Evolutionary conservation across 495 filamentous ascomycete species (phyloP).

Genomic region (Cercophora sp.): DNA sequence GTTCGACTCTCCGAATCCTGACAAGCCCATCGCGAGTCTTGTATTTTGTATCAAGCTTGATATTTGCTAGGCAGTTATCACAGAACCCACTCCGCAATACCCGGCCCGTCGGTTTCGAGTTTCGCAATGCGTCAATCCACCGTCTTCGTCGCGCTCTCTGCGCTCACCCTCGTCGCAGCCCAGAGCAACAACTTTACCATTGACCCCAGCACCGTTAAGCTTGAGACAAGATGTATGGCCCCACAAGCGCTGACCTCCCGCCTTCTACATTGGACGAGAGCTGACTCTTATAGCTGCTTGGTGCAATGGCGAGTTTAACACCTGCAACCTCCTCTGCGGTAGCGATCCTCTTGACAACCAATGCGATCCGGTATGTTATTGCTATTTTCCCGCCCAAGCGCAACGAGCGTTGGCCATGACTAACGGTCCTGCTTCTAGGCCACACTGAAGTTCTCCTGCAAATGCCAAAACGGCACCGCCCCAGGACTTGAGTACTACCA

Average conservation of each 20-base stretch:
- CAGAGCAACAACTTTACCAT: slow-evolving; percentile 33
- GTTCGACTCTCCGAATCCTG: neutral
- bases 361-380: slow-evolving; percentile 27
- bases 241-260: slow-evolving; percentile 3
- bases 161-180: slow-evolving; percentile 24
- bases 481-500: slow-evolving; percentile 36
- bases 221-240: slow-evolving; percentile 18
- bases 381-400: no score
- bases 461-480: slow-evolving; percentile 30
- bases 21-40: no score
- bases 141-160: slow-evolving; percentile 30
- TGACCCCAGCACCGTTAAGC: slow-evolving; percentile 19
- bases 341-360: slow-evolving; percentile 15
- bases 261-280: no score
- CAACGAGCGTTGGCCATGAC: no score
- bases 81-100: neutral
- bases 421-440: neutral
- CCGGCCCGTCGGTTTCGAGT: neutral
- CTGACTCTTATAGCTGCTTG: slow-evolving; percentile 13
- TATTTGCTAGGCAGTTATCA: slow-evolving; percentile 7
- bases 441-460: slow-evolving; percentile 28
- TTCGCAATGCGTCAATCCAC: slow-evolving; percentile 29
- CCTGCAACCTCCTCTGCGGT: slow-evolving; percentile 32
- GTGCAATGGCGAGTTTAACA: slow-evolving; percentile 35
- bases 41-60: slow-evolving; percentile 7